Percentiles rank a stretch among this genome's conserved stretches.
Evolutionary conservation across 805 yeast genomes (phyloP).

Genomic region (Wickerhamiella kazuoi): DNA sequence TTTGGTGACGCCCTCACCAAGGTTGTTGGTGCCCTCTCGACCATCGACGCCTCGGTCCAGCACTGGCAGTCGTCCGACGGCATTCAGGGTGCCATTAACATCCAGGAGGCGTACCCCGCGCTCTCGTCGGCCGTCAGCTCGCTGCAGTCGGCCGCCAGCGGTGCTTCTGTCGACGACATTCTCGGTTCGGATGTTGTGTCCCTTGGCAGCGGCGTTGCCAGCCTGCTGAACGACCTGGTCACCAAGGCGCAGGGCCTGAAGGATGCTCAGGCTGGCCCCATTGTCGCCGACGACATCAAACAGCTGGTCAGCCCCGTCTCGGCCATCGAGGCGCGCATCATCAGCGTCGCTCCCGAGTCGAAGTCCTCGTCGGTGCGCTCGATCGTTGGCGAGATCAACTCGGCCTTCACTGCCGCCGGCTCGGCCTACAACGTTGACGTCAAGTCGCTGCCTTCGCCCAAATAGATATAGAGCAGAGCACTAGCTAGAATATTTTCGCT

Average conservation of each 20-base stretch:
- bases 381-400: slow-evolving; percentile 3
- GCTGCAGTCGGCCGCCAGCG: slow-evolving; percentile 1
- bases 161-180: slow-evolving; percentile 2
- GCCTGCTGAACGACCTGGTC: slow-evolving; percentile 8
- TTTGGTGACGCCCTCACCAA: neutral
- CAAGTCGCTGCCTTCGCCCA: slow-evolving; percentile 1
- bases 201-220: slow-evolving; percentile 5
- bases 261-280: slow-evolving; percentile 10
- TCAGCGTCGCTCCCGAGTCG: slow-evolving; percentile 3
- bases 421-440: slow-evolving; percentile 2
- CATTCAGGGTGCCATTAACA: slow-evolving; percentile 13
- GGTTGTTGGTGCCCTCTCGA: neutral
- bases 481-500: no score
- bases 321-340: slow-evolving; percentile 5
- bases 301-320: slow-evolving; percentile 8
- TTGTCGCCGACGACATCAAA: slow-evolving; percentile 11
- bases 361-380: neutral
- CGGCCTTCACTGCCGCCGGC: slow-evolving; percentile 5
- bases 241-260: slow-evolving; percentile 11
- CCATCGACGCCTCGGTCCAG: slow-evolving; percentile 3
- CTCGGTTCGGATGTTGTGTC: neutral
- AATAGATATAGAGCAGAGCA: no score
- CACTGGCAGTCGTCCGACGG: slow-evolving; percentile 7
- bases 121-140: slow-evolving; percentile 7
- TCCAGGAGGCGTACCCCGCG: slow-evolving; percentile 9